Base-by-base conservation (phyloP, 176 grass and related monocot species). In the barley (Hordeum vulgare) region DNA sequence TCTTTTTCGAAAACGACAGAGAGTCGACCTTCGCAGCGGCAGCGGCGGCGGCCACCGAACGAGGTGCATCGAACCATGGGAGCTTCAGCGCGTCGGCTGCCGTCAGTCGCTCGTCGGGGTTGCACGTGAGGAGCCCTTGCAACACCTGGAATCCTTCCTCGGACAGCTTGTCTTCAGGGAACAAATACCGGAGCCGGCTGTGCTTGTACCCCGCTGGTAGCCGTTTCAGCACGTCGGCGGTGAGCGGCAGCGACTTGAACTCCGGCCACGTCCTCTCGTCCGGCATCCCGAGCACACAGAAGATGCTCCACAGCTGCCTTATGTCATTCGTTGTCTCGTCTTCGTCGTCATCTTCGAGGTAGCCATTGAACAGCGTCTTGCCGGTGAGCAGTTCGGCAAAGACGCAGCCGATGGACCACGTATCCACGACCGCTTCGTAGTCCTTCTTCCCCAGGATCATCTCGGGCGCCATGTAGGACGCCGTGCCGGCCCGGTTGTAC, bases 331-430 rank as follows among this genome's bases (percentile, higher is more conserved):
- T 21, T 4, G 34, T 20, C 64, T 21, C 4, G 65, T 37, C 1
- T 33, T 35, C 9, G 33, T 37, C 4, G 3, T n/a, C 65, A 10
- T 67, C 79, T 26, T 82, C 62, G 15, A 77, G 70, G 2, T 40
- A 23, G 2, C 71, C 79, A 0, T 40, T 15, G 66, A 83, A 88
- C 7, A 88, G 27, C 27, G 36, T 13, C 51, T 49, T 24, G 23
- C 74, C 75, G 39, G 68, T 76, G 15, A 88, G 59, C 53, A 88
- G 66, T 44, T 88, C 85, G 3, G 85, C 79, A 79, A 88, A 83
- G 34, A 88, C 76, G 44, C 85, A 88, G 4, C 78, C 79, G 9
- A 83, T 60, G 24, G 85, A 88, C 85, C 85, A 88, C 60, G 66
- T 88, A 71, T 88, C 79, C 4, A 88, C 81, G 14, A 49, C 41